These are phyloP conservation scores for Solanum infundibuliforme DNA, from an alignment of 257 asterid genomes.

Conservation along the genomic window DNA sequence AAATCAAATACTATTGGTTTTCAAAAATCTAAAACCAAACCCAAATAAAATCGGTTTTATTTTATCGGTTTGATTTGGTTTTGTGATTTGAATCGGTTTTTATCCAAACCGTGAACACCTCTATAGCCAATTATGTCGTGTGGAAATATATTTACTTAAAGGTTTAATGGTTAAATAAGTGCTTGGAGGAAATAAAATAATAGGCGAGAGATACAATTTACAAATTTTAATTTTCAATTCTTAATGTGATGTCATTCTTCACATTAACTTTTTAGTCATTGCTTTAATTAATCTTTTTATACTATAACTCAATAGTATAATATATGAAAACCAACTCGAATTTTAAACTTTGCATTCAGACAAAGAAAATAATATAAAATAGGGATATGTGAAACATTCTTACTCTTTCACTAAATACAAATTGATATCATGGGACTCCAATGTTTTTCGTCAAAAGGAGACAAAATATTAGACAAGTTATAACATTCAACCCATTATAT, in stretches of 20 bases:
- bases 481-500: background rate
- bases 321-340: too few species aligned
- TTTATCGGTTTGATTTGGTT: too few species aligned
- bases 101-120: too few species aligned
- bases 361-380: too few species aligned
- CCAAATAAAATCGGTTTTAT: too few species aligned
- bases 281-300: background rate
- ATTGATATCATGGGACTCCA: background rate
- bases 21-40: too few species aligned
- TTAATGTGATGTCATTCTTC: background rate
- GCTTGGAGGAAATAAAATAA: too few species aligned
- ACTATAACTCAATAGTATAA: background rate
- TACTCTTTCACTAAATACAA: background rate
- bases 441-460: background rate
- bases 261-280: background rate
- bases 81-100: too few species aligned
- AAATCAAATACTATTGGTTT: too few species aligned
- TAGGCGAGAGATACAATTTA: background rate
- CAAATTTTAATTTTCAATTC: background rate
- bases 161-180: background rate
- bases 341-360: background rate
- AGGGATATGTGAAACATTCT: background rate
- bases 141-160: background rate
- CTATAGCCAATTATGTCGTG: too few species aligned
- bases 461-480: background rate